Evolutionary conservation across 78 protist species (phyloP).

Genomic region (Monosiga brevicollis): DNA sequence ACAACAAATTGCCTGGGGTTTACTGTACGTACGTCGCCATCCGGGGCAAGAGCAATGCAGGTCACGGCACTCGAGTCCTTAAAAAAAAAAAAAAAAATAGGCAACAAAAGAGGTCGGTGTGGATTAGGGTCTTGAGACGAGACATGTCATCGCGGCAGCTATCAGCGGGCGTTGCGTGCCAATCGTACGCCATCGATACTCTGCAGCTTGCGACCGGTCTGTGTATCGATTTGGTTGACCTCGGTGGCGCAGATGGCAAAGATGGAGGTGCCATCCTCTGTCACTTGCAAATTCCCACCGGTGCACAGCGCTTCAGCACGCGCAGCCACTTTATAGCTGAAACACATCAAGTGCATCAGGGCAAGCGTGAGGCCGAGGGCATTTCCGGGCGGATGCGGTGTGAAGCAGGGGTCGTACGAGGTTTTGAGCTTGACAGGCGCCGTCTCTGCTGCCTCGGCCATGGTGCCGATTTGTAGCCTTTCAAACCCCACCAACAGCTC

Average conservation of each 20-base stretch:
- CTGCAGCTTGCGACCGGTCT: background rate
- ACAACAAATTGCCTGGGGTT: too few relatives aligned
- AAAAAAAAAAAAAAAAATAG: too few relatives aligned
- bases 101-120: background rate
- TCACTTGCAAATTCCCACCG: background rate
- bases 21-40: background rate
- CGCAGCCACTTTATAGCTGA: too few relatives aligned
- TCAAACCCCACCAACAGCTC: too few relatives aligned
- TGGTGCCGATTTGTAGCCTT: too few relatives aligned
- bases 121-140: background rate
- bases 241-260: background rate
- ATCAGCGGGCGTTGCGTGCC: background rate
- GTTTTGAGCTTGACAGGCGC: too few relatives aligned
- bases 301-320: too few relatives aligned
- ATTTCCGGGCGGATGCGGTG: too few relatives aligned
- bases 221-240: background rate
- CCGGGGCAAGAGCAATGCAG: background rate
- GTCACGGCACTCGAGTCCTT: background rate
- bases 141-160: background rate
- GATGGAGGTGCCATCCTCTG: background rate
- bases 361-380: too few relatives aligned
- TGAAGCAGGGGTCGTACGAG: too few relatives aligned
- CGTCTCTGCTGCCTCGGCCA: too few relatives aligned
- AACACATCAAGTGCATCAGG: too few relatives aligned
- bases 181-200: background rate